Percentiles rank a stretch among this genome's conserved stretches.
These are phyloP conservation scores for Tylopilus intermedius DNA, from an alignment of 768 basidiomycete genomes.

Conservation along the genomic window DNA sequence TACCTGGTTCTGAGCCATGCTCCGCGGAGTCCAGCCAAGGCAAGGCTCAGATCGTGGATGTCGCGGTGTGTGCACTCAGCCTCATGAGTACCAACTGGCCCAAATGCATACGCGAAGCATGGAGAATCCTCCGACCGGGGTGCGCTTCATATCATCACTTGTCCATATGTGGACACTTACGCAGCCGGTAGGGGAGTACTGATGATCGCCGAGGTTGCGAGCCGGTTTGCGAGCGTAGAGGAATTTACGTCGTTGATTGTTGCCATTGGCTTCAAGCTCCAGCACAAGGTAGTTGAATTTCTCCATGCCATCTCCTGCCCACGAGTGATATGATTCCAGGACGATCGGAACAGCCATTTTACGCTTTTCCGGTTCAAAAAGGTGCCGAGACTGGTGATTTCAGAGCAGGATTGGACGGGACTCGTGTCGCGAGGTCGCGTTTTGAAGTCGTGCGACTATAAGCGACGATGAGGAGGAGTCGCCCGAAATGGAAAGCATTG, in stretches of 20 bases:
- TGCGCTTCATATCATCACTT: slow-evolving; percentile 35
- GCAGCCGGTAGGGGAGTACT: slow-evolving; percentile 58
- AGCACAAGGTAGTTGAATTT: slow-evolving; percentile 49
- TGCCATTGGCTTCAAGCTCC: slow-evolving; percentile 70
- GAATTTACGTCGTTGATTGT: slow-evolving; percentile 60
- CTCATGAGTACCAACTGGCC: slow-evolving; percentile 98
- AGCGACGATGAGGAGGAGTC: slow-evolving; percentile 50
- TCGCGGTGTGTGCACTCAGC: slow-evolving; percentile 89
- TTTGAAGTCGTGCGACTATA: slow-evolving; percentile 91
- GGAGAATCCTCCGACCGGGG: slow-evolving; percentile 82
- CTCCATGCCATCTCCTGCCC: background rate
- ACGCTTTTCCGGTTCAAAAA: slow-evolving; percentile 79
- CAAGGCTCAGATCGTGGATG: slow-evolving; percentile 79
- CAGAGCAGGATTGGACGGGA: slow-evolving; percentile 56
- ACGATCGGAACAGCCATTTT: slow-evolving; percentile 80
- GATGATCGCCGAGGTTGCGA: slow-evolving; percentile 85
- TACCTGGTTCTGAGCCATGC: slow-evolving; percentile 71
- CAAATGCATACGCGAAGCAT: slow-evolving; percentile 82
- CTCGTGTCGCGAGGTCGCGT: slow-evolving; percentile 49
- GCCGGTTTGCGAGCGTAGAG: slow-evolving; percentile 67
- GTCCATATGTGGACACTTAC: slow-evolving; percentile 7
- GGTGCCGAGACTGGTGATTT: slow-evolving; percentile 40
- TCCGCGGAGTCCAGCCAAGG: slow-evolving; percentile 39
- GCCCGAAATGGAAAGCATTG: background rate
- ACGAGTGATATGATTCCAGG: slow-evolving; percentile 39